Evolutionary conservation across 306 rosid genomes (phyloP), one percentile per base, ranked within the genome.

Genomic region (Trifolium dubium): DNA sequence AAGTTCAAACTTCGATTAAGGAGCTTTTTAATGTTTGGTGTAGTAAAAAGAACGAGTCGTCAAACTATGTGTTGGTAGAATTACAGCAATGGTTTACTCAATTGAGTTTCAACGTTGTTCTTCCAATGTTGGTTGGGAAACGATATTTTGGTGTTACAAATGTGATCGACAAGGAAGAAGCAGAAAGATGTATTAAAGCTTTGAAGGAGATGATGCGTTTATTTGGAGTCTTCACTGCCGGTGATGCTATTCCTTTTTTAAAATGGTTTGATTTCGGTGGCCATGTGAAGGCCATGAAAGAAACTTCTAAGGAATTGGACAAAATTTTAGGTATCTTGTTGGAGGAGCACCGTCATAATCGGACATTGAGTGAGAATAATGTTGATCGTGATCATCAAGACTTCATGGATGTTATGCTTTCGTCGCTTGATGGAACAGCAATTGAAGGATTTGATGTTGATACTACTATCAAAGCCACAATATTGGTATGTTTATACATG

Each of bases 391-490:
- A 50, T 50, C 28, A 53, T 31, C 49, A 34, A 56, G 70, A 75
- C 34, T 70, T 78, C 67, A 71, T 71, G 59, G 77, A 63, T 1
- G 29, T 62, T 2, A 10, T 77, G 65, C 8, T 78, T 70, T 70
- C 77, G 1, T 3, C 53, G 29, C 30, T 78, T 40, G 50, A 63
- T 51, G 67, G n/a, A 3, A 18, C 0, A 28, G 8, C 6, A 6
- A 40, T 70, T 39, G 39, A 51, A 14, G 77, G 37, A 5, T 6
- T 49, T 19, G 77, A 62, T 54, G 15, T 40, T 6, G 73, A 71
- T 41, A 37, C 53, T 13, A 47, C 53, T 4, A 47, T 47, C 53
- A 47, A 47, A 47, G 53, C 3, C 67, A 61, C 77, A 2, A 1
- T 4, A 4, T n/a, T 78, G 82, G 82, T 78, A 71, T 5, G 53